Evolutionary conservation across 2,329 filamentous ascomycete genomes (phyloP).

Genomic region (Tolypocladium tropicale): DNA sequence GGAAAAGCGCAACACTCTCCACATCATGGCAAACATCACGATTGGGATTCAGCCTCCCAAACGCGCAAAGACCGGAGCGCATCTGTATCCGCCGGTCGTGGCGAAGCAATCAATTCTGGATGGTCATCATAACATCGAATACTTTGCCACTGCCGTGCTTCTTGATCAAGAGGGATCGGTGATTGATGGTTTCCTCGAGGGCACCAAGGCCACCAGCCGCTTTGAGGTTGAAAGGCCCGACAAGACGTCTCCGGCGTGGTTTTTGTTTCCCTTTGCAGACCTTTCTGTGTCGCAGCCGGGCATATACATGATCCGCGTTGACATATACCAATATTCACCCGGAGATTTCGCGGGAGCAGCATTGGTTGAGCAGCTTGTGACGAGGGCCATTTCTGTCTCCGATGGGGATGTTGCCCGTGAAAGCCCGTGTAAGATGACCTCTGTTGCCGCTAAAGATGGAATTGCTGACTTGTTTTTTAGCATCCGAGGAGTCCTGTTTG

Average conservation of each 20-base stretch:
- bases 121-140: slow-evolving; percentile 4
- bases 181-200: slow-evolving; percentile 9
- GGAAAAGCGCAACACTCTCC: not conserved
- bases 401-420: slow-evolving; percentile 4
- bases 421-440: slow-evolving; percentile 4
- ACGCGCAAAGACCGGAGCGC: slow-evolving; percentile 5
- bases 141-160: slow-evolving; percentile 17
- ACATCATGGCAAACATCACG: slow-evolving; percentile 5
- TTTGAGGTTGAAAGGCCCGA: slow-evolving; percentile 3
- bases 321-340: slow-evolving; percentile 14
- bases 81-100: slow-evolving; percentile 13
- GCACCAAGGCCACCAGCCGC: slow-evolving; percentile 10
- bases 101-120: slow-evolving; percentile 6
- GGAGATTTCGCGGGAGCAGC: slow-evolving; percentile 4
- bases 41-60: slow-evolving; percentile 16
- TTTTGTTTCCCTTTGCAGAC: slow-evolving; percentile 15
- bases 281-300: slow-evolving; percentile 13
- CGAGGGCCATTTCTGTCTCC: slow-evolving; percentile 6
- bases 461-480: slow-evolving; percentile 2
- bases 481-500: slow-evolving; percentile 3
- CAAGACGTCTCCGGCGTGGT: slow-evolving; percentile 3
- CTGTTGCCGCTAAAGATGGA: not conserved
- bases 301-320: slow-evolving; percentile 15
- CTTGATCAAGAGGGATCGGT: slow-evolving; percentile 8
- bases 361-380: slow-evolving; percentile 9